Percentiles rank a stretch among this genome's conserved stretches.
Evolutionary conservation across 495 filamentous ascomycete genomes (phyloP).

Genomic region (Podospora pseudocomata): DNA sequence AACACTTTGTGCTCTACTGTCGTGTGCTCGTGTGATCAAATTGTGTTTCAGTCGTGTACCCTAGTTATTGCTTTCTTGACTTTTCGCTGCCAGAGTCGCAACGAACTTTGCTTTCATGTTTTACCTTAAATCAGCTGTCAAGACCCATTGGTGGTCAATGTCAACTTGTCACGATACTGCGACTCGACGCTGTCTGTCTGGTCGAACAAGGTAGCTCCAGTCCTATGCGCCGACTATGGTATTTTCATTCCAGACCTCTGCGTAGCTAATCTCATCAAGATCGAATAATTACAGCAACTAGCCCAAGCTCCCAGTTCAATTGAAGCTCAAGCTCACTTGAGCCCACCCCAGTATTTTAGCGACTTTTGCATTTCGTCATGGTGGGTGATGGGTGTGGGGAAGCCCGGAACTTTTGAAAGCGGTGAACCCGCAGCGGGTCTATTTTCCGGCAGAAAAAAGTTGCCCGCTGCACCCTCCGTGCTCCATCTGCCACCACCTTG

Average conservation of each 20-base stretch:
- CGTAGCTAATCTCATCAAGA: too few species aligned
- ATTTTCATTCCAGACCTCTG: too few species aligned
- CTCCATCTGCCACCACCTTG: neutral
- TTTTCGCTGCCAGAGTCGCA: too few species aligned
- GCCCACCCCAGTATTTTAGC: neutral
- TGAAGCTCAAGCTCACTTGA: neutral
- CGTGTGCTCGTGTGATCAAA: neutral
- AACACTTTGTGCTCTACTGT: neutral
- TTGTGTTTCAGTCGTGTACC: neutral
- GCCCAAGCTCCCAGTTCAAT: neutral
- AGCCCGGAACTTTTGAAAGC: slow-evolving; percentile 7
- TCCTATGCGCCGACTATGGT: too few species aligned
- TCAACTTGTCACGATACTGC: too few species aligned
- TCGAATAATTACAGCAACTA: neutral
- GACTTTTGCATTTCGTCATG: slow-evolving; percentile 5
- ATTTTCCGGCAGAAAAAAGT: slow-evolving; percentile 24
- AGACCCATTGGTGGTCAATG: too few species aligned
- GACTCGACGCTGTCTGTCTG: too few species aligned
- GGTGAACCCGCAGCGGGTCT: slow-evolving; percentile 7
- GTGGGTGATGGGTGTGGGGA: slow-evolving; percentile 4
- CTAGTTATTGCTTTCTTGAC: neutral
- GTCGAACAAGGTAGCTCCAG: too few species aligned
- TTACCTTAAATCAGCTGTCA: too few species aligned
- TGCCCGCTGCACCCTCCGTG: neutral
- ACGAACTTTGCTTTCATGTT: too few species aligned